These are phyloP conservation scores for Aspergillus avenaceus DNA, from an alignment of 495 filamentous ascomycete species.

Conservation along the genomic window DNA sequence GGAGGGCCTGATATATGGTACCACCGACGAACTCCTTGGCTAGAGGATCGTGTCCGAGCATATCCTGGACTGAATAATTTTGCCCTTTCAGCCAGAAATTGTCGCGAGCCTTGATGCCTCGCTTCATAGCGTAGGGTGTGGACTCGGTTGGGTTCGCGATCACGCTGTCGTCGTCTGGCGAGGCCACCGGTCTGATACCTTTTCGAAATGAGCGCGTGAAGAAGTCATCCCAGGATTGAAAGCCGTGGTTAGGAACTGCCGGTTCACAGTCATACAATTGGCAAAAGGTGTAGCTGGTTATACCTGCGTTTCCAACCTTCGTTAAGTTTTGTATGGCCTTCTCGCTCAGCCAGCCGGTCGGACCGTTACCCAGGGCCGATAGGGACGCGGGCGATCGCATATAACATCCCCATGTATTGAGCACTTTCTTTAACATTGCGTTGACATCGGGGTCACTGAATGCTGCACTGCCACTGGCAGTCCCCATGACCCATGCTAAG, in stretches of 20 bases:
- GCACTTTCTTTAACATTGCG: slow-evolving; percentile 56
- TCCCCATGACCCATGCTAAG: slow-evolving; percentile 67
- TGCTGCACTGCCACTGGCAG: slow-evolving; percentile 54
- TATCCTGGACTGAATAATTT: slow-evolving; percentile 31
- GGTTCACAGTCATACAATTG: not conserved
- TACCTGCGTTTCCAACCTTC: slow-evolving; percentile 17
- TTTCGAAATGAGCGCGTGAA: slow-evolving; percentile 58
- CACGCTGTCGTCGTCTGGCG: slow-evolving; percentile 36
- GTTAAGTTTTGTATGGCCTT: slow-evolving; percentile 18
- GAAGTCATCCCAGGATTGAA: slow-evolving; percentile 68
- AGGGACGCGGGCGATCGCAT: slow-evolving; percentile 52
- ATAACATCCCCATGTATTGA: slow-evolving; percentile 63
- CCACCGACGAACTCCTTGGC: slow-evolving; percentile 49
- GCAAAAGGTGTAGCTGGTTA: not conserved
- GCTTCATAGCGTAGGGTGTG: slow-evolving; percentile 13
- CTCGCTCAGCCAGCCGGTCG: slow-evolving; percentile 56
- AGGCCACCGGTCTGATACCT: slow-evolving; percentile 52
- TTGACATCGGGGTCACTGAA: slow-evolving; percentile 66
- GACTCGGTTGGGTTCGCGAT: slow-evolving; percentile 61
- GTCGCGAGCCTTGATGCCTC: not conserved
- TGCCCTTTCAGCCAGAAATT: not conserved
- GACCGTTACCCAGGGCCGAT: slow-evolving; percentile 45
- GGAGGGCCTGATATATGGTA: slow-evolving; percentile 62
- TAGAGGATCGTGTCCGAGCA: slow-evolving; percentile 49
- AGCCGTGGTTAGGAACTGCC: slow-evolving; percentile 28